A percentile compares a stretch with the other conserved stretches of the same genome.
Evolutionary conservation across 2,329 filamentous ascomycete species (phyloP).

Genomic region (Hymenoscyphus fructigenus): DNA sequence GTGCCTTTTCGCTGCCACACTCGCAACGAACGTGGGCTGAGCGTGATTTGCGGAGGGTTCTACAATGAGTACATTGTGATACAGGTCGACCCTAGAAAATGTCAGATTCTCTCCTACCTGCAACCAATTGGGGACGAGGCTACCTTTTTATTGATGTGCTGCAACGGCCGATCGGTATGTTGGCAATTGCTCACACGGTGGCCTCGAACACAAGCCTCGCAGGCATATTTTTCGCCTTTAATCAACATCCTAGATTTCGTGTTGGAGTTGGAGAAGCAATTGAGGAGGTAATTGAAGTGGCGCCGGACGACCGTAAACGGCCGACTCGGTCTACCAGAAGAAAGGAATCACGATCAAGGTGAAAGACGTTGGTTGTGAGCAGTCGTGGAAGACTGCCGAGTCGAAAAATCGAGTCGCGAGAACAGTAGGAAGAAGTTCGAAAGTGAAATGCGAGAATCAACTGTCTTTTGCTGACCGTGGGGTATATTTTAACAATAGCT

Average conservation of each 20-base stretch:
- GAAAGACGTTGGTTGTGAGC: conserved; percentile 31
- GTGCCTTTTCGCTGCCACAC: conserved; percentile 86
- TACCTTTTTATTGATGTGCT: conserved; percentile 90
- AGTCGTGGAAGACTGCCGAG: conserved; percentile 35
- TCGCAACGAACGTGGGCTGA: conserved; percentile 95
- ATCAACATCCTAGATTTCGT: conserved; percentile 63
- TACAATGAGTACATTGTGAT: conserved; percentile 97
- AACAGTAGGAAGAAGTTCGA: conserved; percentile 18
- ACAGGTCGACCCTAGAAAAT: conserved; percentile 73
- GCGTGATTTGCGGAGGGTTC: conserved; percentile 91
- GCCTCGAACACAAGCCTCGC: conserved; percentile 87
- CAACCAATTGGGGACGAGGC: neutral
- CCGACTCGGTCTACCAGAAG: conserved; percentile 28
- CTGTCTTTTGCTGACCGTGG: conserved; percentile 8
- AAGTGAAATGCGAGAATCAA: conserved; percentile 8
- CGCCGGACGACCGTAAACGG: conserved; percentile 32
- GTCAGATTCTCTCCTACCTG: conserved; percentile 12
- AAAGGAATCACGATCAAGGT: conserved; percentile 31
- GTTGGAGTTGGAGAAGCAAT: conserved; percentile 24
- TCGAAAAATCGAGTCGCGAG: conserved; percentile 37
- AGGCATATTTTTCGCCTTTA: conserved; percentile 96
- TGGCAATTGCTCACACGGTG: conserved; percentile 99
- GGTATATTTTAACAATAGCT: conserved; percentile 25
- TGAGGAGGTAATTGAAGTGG: conserved; percentile 9
- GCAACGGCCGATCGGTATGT: conserved; percentile 86